Base-by-base conservation (phyloP, 768 basidiomycete species). In the Hypsizygus marmoreus region DNA sequence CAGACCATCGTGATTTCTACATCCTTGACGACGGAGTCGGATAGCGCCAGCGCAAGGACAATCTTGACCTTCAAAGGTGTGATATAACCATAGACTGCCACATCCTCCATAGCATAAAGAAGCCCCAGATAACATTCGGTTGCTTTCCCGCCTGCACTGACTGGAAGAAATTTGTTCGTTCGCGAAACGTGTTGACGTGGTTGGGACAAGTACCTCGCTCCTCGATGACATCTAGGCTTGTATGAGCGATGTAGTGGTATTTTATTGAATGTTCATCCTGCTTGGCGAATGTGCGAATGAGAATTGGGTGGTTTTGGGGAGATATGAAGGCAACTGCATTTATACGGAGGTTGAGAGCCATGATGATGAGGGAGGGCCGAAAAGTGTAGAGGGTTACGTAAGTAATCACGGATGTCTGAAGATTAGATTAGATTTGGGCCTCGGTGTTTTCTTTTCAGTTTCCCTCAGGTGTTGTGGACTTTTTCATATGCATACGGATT, bases 221-320 rank as follows among this genome's bases (percentile, higher is more conserved):
- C 58, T 95, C 93, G 56, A 95, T 82, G 45, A 93, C 86, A 66
- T 95, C 92, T 56, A 95, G 68, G 43, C 87, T 87, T 16, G 89
- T 93, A 65, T 95, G 92, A 0, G 92, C 91, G 45, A 93, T 83
- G 54, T 93, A 95, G 67, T 94, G 89, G 59, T 92, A 94, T 61
- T 91, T 91, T 53, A 93, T 76, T 9, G 70, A 66, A 45, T 72
- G 63, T 19, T 76, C 74, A 39, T 80, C 75, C 42, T 76, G 73
- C 37, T 78, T 76, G 23, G 74, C 68, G 61, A 90, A 90, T 4
- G 85, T 81, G 32, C 84, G 84, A 45, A 93, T 79, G 54, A 92
- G 73, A 45, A 93, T 88, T 14, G 79, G 87, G 51, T 89, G 82
- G 61, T 91, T 92, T 60, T 87, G 84, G 1, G 88, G 79, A 1